Evolutionary conservation across 2,329 filamentous ascomycete genomes (phyloP).

Genomic region (Sporothrix variecibatus): DNA sequence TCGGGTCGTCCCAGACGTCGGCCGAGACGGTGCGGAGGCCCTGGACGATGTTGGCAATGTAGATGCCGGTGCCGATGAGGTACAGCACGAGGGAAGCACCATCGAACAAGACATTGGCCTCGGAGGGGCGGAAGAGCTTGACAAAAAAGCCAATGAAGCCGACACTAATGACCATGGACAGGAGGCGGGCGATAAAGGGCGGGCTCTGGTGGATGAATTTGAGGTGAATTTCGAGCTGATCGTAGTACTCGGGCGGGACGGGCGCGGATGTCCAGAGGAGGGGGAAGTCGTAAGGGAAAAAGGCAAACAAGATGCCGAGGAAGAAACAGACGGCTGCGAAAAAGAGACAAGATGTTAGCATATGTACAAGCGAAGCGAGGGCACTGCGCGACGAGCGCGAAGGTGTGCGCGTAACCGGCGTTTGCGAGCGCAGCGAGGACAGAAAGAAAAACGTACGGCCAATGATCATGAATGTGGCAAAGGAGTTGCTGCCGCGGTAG

Average conservation of each 20-base stretch:
- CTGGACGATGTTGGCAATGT: conserved; percentile 95
- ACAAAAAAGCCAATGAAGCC: conserved; percentile 86
- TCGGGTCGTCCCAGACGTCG: conserved; percentile 58
- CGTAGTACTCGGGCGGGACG: conserved; percentile 69
- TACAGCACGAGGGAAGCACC: conserved; percentile 79
- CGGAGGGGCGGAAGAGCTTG: conserved; percentile 91
- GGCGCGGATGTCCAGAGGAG: conserved; percentile 75
- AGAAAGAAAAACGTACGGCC: conserved; percentile 67
- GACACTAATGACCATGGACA: conserved; percentile 88
- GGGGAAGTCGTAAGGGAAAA: conserved; percentile 93
- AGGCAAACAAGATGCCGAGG: conserved; percentile 94
- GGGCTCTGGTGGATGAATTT: conserved; percentile 89
- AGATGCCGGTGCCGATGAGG: conserved; percentile 86
- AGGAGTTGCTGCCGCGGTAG: conserved; percentile 67
- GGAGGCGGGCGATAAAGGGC: conserved; percentile 86
- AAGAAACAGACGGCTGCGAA: conserved; percentile 95
- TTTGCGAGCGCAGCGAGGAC: conserved; percentile 24
- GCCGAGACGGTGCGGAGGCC: conserved; percentile 80
- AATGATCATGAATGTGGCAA: conserved; percentile 96
- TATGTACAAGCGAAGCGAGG: not conserved
- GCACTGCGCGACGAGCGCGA: not conserved
- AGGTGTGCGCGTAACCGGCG: not conserved
- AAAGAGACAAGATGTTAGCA: conserved; percentile 28
- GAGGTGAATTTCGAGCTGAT: conserved; percentile 85
- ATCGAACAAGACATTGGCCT: conserved; percentile 95